Evolutionary conservation across 2,329 filamentous ascomycete genomes (phyloP).

Genomic region (Pseudocercospora vitis): DNA sequence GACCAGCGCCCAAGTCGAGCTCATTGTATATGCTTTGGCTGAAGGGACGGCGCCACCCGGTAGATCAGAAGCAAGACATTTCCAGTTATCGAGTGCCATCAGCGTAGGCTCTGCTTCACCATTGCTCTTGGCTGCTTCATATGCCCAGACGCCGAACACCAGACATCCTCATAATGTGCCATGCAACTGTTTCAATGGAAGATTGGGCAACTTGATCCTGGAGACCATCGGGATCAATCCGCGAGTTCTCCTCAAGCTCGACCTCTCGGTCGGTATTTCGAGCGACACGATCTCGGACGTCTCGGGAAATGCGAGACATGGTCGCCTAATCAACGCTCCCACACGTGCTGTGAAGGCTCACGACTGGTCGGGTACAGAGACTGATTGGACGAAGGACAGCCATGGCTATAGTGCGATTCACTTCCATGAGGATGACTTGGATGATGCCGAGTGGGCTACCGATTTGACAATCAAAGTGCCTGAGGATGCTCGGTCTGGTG

Average conservation of each 20-base stretch:
- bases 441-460: conserved; percentile 5
- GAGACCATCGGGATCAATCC: not conserved
- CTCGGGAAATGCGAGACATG: not conserved
- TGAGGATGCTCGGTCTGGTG: not conserved
- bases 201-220: not conserved
- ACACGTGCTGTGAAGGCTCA: conserved; percentile 6
- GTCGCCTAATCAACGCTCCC: not conserved
- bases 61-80: not conserved
- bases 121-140: not conserved
- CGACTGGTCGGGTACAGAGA: not conserved
- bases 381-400: conserved; percentile 8
- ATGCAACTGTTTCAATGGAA: not conserved
- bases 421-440: conserved; percentile 11
- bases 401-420: conserved; percentile 6
- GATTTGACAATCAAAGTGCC: not conserved
- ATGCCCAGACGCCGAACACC: not conserved
- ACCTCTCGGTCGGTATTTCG: not conserved
- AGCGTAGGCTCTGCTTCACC: not conserved
- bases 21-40: not conserved
- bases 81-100: not conserved
- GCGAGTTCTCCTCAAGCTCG: not conserved
- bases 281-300: not conserved
- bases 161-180: not conserved
- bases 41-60: not conserved
- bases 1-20: not conserved